Conservation (phyloP, 2,329 filamentous ascomycete genomes). For the Lachnellula subtilissima region DNA sequence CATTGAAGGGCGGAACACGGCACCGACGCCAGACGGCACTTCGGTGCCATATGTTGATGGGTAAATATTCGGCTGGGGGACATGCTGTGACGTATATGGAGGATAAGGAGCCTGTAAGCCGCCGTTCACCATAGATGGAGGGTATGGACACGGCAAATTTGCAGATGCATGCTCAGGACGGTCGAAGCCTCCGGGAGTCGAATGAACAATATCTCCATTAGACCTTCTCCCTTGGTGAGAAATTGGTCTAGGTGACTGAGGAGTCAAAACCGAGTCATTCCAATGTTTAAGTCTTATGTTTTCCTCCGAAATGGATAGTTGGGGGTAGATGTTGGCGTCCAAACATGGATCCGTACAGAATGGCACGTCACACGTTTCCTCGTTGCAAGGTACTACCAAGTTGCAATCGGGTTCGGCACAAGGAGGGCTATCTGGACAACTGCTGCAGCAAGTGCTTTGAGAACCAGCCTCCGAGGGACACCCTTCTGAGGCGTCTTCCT, state of each 20-base stretch:
- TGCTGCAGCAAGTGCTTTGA: slow-evolving; percentile 28
- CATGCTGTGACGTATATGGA: slow-evolving; percentile 9
- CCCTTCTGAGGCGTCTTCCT: neutral
- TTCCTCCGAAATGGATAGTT: slow-evolving; percentile 4
- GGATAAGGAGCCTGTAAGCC: slow-evolving; percentile 14
- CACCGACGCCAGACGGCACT: slow-evolving; percentile 18
- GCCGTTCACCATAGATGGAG: slow-evolving; percentile 19
- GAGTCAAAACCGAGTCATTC: slow-evolving; percentile 11
- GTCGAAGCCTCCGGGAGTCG: neutral
- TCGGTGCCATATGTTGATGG: slow-evolving; percentile 2
- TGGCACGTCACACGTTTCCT: slow-evolving; percentile 16
- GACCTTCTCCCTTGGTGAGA: neutral
- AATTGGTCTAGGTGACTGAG: slow-evolving; percentile 2
- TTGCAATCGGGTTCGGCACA: slow-evolving; percentile 24
- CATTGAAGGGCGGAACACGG: slow-evolving; percentile 9
- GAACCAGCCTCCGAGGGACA: slow-evolving; percentile 7
- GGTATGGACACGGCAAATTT: slow-evolving; percentile 11
- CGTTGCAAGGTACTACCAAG: slow-evolving; percentile 16
- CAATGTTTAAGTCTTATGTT: slow-evolving; percentile 3
- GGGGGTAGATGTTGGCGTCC: slow-evolving; percentile 7
- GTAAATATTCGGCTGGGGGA: slow-evolving; percentile 6
- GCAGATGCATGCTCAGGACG: slow-evolving; percentile 1
- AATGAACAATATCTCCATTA: neutral
- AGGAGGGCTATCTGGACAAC: slow-evolving; percentile 21
- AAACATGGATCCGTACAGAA: slow-evolving; percentile 21